phyloP scores from a whole-genome alignment of 441 rosid genomes.

The Sinapis alba region DNA sequence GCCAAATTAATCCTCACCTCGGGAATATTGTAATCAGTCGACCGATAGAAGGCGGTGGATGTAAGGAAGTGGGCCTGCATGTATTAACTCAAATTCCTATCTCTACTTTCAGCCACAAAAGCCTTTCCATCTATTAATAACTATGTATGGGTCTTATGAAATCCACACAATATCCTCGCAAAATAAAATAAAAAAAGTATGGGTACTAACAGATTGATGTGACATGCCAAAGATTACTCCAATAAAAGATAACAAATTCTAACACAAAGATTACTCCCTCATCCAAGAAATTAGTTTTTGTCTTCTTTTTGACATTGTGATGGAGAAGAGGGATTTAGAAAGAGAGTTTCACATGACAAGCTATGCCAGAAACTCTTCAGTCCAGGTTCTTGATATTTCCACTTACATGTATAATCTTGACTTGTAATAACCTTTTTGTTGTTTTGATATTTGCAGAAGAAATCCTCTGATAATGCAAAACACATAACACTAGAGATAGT shows the following conservation, averaged over 20 bases:
- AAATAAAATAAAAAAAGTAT: neutral
- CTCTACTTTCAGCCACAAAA: neutral
- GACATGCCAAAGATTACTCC: constrained; percentile 19
- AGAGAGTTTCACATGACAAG: constrained; percentile 82
- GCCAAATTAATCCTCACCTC: neutral
- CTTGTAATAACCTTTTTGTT: neutral
- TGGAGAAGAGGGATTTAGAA: constrained; percentile 63
- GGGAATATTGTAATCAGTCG: neutral
- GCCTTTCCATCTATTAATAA: neutral
- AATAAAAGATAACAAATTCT: constrained; percentile 20
- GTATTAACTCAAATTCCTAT: neutral
- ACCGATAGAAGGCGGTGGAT: neutral
- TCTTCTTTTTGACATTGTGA: neutral
- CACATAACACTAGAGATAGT: constrained; percentile 64
- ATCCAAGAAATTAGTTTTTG: constrained; percentile 10
- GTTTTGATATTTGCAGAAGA: constrained; percentile 52
- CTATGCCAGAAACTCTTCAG: constrained; percentile 75
- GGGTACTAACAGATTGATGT: constrained; percentile 25
- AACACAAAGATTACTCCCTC: constrained; percentile 27
- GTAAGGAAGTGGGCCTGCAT: neutral
- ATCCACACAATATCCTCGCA: neutral
- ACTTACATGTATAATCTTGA: neutral
- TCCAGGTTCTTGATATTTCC: constrained; percentile 53
- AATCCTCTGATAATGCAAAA: constrained; percentile 71
- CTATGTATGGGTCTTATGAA: too few species aligned